These are phyloP conservation scores for Colletotrichum higginsianum DNA, from an alignment of 2,329 filamentous ascomycete species.

Conservation along the genomic window DNA sequence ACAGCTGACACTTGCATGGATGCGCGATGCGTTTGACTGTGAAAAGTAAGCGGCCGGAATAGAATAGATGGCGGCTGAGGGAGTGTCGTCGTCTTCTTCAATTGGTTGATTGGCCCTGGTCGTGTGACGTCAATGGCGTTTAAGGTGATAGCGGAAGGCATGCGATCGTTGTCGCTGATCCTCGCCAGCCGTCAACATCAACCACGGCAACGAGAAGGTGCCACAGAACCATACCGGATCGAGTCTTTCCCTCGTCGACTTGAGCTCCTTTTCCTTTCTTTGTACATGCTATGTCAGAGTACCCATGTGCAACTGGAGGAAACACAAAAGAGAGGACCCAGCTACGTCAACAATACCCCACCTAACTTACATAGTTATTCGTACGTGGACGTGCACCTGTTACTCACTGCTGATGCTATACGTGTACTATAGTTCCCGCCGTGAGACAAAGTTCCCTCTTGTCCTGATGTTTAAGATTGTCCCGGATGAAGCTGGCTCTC, in stretches of 20 bases:
- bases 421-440: too few relatives aligned
- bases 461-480: background rate
- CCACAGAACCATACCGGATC: too few relatives aligned
- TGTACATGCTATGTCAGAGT: too few relatives aligned
- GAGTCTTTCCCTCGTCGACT: too few relatives aligned
- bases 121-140: constrained; percentile 36
- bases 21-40: background rate
- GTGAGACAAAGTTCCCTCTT: background rate
- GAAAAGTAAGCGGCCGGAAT: background rate
- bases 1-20: background rate
- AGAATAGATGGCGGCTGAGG: background rate
- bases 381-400: background rate
- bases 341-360: background rate
- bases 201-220: too few relatives aligned
- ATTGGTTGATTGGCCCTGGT: background rate
- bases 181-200: background rate
- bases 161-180: constrained; percentile 13
- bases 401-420: too few relatives aligned
- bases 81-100: background rate
- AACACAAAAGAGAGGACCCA: background rate
- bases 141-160: background rate
- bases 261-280: too few relatives aligned
- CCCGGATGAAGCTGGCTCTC: background rate
- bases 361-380: background rate
- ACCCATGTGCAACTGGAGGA: background rate